These are phyloP conservation scores for Didymella exigua DNA, from an alignment of 2,329 filamentous ascomycete genomes.

Conservation along the genomic window DNA sequence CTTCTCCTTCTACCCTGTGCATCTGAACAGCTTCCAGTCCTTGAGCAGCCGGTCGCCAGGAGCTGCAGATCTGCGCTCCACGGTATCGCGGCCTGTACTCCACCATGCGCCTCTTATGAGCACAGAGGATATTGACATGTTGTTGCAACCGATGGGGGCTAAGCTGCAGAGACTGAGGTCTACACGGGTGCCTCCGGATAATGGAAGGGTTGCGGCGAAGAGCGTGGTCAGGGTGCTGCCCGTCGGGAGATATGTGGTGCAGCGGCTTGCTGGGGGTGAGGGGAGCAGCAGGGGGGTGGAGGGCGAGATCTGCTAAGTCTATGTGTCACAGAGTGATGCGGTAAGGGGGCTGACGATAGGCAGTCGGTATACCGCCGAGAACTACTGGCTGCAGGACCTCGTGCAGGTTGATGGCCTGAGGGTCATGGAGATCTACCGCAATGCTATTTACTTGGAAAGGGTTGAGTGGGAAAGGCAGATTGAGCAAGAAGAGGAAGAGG, in stretches of 20 bases:
- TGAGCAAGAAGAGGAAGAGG: background rate
- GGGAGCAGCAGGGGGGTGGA: slow-evolving; percentile 12
- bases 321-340: background rate
- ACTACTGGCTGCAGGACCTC: slow-evolving; percentile 24
- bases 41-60: background rate
- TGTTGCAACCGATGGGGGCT: background rate
- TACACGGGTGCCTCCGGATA: background rate
- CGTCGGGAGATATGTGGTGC: slow-evolving; percentile 22
- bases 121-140: background rate
- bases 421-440: slow-evolving; percentile 12
- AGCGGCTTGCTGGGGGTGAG: slow-evolving; percentile 1
- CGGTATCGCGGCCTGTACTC: background rate
- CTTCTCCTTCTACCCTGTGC: background rate
- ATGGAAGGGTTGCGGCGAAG: background rate
- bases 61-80: background rate
- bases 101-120: background rate
- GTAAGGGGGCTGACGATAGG: background rate
- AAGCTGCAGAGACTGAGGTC: background rate
- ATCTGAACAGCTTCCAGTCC: background rate
- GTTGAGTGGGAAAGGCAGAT: background rate
- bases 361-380: slow-evolving; percentile 20
- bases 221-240: slow-evolving; percentile 19
- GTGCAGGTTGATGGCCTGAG: background rate
- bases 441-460: background rate
- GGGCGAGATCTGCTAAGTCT: slow-evolving; percentile 21